Evolutionary conservation across 495 filamentous ascomycete genomes (phyloP).

Genomic region (Hypoxylon crocopeplum): DNA sequence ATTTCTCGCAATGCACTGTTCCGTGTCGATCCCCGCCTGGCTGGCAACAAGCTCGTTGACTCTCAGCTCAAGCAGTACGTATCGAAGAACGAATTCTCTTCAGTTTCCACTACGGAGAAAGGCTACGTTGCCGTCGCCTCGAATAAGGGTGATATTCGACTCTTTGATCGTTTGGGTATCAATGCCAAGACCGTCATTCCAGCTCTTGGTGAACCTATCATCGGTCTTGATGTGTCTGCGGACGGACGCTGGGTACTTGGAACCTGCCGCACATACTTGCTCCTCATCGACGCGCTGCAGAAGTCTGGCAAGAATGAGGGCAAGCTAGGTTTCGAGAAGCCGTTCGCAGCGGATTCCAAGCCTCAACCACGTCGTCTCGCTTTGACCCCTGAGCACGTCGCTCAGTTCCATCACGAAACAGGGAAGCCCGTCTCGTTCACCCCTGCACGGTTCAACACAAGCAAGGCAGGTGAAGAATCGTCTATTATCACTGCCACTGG

Average conservation of each 20-base stretch:
- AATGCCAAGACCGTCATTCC: constrained; percentile 98
- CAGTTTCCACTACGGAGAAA: constrained; percentile 91
- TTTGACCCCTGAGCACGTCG: constrained; percentile 86
- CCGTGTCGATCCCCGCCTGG: constrained; percentile 89
- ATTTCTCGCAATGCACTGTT: constrained; percentile 90
- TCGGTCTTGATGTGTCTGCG: constrained; percentile 91
- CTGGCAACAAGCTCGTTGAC: constrained; percentile 92
- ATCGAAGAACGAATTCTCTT: constrained; percentile 95
- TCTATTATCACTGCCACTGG: constrained; percentile 97
- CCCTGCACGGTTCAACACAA: constrained; percentile 91
- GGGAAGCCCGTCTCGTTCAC: constrained; percentile 86
- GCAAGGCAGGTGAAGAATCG: constrained; percentile 77
- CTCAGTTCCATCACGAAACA: constrained; percentile 96
- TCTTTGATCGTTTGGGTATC: constrained; percentile 95
- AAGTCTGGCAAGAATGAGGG: constrained; percentile 95
- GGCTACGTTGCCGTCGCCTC: constrained; percentile 96
- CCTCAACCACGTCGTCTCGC: constrained; percentile 91
- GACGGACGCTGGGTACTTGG: constrained; percentile 95
- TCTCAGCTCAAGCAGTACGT: constrained; percentile 91
- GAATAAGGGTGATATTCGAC: constrained; percentile 95
- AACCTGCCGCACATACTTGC: constrained; percentile 92
- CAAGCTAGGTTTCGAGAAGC: constrained; percentile 94
- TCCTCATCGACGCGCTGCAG: constrained; percentile 90
- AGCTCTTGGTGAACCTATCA: constrained; percentile 92
- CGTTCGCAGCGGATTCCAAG: constrained; percentile 91